These are phyloP conservation scores for Paracoccidioides lutzii DNA, from an alignment of 2,329 filamentous ascomycete species.

Conservation along the genomic window DNA sequence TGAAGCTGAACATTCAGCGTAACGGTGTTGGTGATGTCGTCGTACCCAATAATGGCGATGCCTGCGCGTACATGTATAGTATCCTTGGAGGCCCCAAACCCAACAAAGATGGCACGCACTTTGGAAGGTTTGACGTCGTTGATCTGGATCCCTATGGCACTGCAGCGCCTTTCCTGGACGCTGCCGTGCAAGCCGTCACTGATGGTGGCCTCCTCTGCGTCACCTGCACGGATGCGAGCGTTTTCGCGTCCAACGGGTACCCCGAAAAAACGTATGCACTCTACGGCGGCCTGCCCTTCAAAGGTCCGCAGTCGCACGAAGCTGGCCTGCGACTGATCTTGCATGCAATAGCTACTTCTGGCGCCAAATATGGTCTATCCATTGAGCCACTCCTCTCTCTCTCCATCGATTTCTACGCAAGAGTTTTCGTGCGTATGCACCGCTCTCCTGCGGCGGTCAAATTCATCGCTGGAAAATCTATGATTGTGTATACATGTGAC, in stretches of 20 bases:
- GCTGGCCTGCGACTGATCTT: slow-evolving; percentile 77
- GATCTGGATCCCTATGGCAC: slow-evolving; percentile 95
- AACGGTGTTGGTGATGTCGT: slow-evolving; percentile 64
- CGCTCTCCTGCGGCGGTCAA: slow-evolving; percentile 79
- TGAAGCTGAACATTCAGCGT: slow-evolving; percentile 71
- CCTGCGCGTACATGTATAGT: slow-evolving; percentile 81
- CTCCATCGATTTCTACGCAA: slow-evolving; percentile 89
- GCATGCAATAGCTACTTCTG: slow-evolving; percentile 65
- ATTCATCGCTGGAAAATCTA: slow-evolving; percentile 77
- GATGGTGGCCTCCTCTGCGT: slow-evolving; percentile 87
- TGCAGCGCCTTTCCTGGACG: slow-evolving; percentile 82
- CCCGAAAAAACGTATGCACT: slow-evolving; percentile 85
- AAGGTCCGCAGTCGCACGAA: slow-evolving; percentile 78
- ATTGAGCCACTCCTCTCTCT: slow-evolving; percentile 86
- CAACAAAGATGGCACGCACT: slow-evolving; percentile 21
- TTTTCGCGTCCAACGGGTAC: slow-evolving; percentile 90
- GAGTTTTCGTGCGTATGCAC: slow-evolving; percentile 72
- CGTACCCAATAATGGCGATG: slow-evolving; percentile 63
- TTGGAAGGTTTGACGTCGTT: slow-evolving; percentile 73
- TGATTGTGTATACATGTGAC: slow-evolving; percentile 87
- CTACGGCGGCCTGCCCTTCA: slow-evolving; percentile 83
- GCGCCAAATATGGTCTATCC: slow-evolving; percentile 70
- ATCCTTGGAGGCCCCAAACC: slow-evolving; percentile 40
- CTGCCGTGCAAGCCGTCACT: slow-evolving; percentile 71
- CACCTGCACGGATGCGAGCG: slow-evolving; percentile 89